Base-by-base conservation (phyloP, 2,329 filamentous ascomycete genomes). In the Dothideomycetidae sp. region DNA sequence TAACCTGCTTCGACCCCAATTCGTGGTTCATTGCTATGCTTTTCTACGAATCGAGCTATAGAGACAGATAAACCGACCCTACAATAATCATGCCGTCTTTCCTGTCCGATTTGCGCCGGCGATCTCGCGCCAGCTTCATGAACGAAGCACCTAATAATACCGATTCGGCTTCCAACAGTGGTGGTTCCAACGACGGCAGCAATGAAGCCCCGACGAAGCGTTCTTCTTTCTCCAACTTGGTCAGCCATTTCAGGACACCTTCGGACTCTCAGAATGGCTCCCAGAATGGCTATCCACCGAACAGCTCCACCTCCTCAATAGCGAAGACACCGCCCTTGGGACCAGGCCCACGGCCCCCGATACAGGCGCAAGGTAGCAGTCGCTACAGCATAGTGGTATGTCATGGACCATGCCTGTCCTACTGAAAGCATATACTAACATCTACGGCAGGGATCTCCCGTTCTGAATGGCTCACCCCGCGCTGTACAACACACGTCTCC, bases 121-220 rank as follows among this genome's bases (percentile, higher is more conserved):
- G 78, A 49, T 90, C 81, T 40, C 78, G 69, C 56, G 71, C 76
- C 43, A 85, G 76, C 64, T 78, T 85, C 60, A 74, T 71, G 42
- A 76, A 73, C 33, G 70, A 44, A 16, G 39, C 39, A 18, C 21
- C 21, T n/a, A 26, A 26, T 26, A 46, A 39, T 42, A 42, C 31
- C 37, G 42, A 78, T 49, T 68, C 68, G 5, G 73, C 71, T 32
- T 47, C 48, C 3, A 47, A 48, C 42, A 50, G 47, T 29, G 48
- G 50, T 13, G 41, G 40, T 42, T 40, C 40, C 5, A 46, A 38
- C 40, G 48, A 50, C 12, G 41, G 48, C 13, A 40, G 38, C 14
- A 41, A 42, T 67, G 73, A 36, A 38, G 48, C n/a, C 47, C 71
- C 72, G 26, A 75, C 73, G 10, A 80, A 70, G 53, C 68, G 71